A percentile compares a stretch with the other conserved stretches of the same genome.
Conservation (phyloP, 306 rosid genomes). For the Leucaena leucocephala region DNA sequence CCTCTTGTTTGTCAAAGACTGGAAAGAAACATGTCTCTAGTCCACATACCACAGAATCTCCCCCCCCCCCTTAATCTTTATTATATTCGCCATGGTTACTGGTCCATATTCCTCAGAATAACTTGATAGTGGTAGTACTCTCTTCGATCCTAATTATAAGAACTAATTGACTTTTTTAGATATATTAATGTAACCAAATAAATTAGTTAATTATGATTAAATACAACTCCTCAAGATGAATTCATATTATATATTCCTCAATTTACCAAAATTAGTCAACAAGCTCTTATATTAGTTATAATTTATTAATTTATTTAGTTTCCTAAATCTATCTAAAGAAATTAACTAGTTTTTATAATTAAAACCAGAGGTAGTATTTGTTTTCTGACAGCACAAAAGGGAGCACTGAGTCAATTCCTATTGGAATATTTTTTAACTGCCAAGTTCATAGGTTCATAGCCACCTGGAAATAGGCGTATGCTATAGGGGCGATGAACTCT, state of each 20-base stretch:
- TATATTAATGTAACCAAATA: no score
- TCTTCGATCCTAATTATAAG: no score
- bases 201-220: no score
- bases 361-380: background rate
- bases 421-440: background rate
- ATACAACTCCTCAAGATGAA: no score
- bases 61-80: no score
- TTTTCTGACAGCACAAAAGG: background rate
- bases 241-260: no score
- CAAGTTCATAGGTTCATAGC: conserved; percentile 3
- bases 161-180: no score
- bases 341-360: no score
- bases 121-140: background rate
- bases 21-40: background rate
- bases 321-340: no score
- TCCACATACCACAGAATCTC: background rate
- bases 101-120: background rate
- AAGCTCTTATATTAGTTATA: no score
- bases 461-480: background rate
- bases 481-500: background rate
- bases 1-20: background rate
- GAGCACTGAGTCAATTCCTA: background rate
- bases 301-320: no score
- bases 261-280: no score
- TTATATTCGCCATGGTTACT: background rate